Base-by-base conservation (phyloP, 192 early-diverging fungal species). In the Backusella macrospora region DNA sequence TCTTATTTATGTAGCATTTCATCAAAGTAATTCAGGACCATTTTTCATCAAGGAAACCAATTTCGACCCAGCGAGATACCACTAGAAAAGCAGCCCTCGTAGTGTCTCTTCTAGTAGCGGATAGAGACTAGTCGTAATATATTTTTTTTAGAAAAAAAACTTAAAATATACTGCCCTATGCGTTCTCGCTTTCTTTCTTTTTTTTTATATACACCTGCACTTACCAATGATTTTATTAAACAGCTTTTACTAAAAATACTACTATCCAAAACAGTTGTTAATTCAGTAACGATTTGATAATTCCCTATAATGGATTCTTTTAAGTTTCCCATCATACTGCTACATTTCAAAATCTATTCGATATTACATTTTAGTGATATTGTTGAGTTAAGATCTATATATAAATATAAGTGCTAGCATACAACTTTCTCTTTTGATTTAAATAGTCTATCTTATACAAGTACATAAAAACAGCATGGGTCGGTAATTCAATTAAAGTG, bases 291-390 rank as follows among this genome's bases (percentile, higher is more conserved):
- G 26, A 71, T 78, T 14, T 78, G 81, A 66, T 87, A 91, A 40
- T 89, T 87, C 29, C 89, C 89, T 14, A 78, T 66, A 23, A 90
- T 79, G 10, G 87, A 86, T 44, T 73, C 77, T 39, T 85, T 86
- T 1, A 91, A 71, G 29, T 86, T 85, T 43, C 83, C 80, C 68
- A 91, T 80, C n/a, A 86, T 52, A 1, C 78, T 77, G 5, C 85
- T 82, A 3, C 86, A 70, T 12, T 80, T 82, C 34, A 90, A 70
- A 0, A 80, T 81, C 86, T 86, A 89, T 63, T 90, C 87, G 29
- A 89, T 77, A 5, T 85, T 84, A 10, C 83, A 84, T 6, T 76
- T 78, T 13, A 79, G 79, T 4, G 76, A 74, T 65, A 82, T 65
- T 40, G 77, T 85, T 6, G 75, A 73, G 16, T 82, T 71, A 5